Conservation (phyloP, 768 basidiomycete genomes). For the Psilocybe cyanescens region DNA sequence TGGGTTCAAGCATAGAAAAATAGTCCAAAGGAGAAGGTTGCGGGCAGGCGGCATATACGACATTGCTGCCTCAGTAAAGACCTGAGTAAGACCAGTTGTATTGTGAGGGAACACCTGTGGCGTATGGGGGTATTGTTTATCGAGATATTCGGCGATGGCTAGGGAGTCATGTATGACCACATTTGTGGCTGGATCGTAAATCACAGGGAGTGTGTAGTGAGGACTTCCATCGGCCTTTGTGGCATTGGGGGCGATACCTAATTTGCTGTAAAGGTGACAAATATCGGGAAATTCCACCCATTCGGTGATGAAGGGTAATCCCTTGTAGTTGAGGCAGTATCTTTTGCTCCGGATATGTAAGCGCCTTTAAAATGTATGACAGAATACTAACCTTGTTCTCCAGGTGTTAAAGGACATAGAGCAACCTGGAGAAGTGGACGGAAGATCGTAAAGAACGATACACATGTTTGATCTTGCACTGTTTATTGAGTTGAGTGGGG, state of each 20-base stretch:
- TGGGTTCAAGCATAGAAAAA: not conserved
- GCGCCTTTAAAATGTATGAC: not conserved
- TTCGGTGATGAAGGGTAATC: slow-evolving; percentile 37
- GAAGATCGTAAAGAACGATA: slow-evolving; percentile 1
- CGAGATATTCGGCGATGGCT: slow-evolving; percentile 47
- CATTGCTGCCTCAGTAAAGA: slow-evolving; percentile 21
- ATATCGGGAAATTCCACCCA: slow-evolving; percentile 51
- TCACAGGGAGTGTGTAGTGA: slow-evolving; percentile 45
- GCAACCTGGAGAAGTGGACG: not conserved
- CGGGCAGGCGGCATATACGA: not conserved
- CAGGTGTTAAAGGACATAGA: not conserved
- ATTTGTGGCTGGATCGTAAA: slow-evolving; percentile 43
- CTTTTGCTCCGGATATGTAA: not conserved
- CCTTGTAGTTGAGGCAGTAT: slow-evolving; percentile 22
- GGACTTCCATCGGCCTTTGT: slow-evolving; percentile 27
- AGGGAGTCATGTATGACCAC: slow-evolving; percentile 37
- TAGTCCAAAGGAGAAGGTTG: not conserved
- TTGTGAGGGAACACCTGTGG: slow-evolving; percentile 36
- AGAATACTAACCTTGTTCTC: not conserved
- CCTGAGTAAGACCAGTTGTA: slow-evolving; percentile 34
- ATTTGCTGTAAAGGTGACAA: slow-evolving; percentile 21
- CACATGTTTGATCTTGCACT: not conserved
- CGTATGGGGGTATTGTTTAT: slow-evolving; percentile 41
- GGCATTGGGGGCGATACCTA: slow-evolving; percentile 33
- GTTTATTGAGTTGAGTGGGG: too few species aligned